Evolutionary conservation across 2,329 filamentous ascomycete species (phyloP).

Genomic region (Colletotrichum lupini): DNA sequence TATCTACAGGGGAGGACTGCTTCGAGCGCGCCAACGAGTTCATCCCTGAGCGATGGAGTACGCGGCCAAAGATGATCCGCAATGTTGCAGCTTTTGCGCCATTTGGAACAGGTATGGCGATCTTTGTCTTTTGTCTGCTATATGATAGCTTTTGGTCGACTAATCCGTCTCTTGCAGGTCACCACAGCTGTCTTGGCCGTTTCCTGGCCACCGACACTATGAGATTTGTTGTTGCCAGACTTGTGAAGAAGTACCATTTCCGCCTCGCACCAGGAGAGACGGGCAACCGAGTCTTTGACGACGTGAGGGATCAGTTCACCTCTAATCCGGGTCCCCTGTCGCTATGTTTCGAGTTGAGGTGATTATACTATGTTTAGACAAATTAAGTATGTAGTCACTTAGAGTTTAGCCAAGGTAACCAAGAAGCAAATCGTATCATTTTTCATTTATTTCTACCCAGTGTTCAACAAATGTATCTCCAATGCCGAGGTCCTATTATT

Average conservation of each 20-base stretch:
- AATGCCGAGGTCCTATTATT: not conserved
- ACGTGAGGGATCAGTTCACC: conserved; percentile 30
- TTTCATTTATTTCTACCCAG: not conserved
- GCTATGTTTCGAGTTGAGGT: conserved; percentile 31
- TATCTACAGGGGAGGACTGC: conserved; percentile 39
- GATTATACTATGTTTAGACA: not conserved
- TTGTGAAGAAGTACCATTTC: conserved; percentile 28
- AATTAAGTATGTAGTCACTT: not conserved
- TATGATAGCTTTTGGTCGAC: not conserved
- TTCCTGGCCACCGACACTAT: conserved; percentile 32
- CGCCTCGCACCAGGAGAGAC: conserved; percentile 31
- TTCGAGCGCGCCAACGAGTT: conserved; percentile 46
- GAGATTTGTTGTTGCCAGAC: conserved; percentile 30
- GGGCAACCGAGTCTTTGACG: conserved; percentile 30
- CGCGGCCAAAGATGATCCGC: conserved; percentile 44
- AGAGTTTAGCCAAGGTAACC: not conserved
- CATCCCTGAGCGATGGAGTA: conserved; percentile 52
- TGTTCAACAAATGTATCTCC: not conserved
- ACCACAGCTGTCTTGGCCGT: conserved; percentile 32
- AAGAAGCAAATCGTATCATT: not conserved
- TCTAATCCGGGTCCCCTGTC: conserved; percentile 33
- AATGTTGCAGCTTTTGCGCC: conserved; percentile 45
- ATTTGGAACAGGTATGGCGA: conserved; percentile 44
- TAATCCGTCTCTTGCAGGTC: conserved; percentile 5
- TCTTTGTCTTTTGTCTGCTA: not conserved